Evolutionary conservation across 768 basidiomycete species (phyloP).

Genomic region (Suillus alpinus): DNA sequence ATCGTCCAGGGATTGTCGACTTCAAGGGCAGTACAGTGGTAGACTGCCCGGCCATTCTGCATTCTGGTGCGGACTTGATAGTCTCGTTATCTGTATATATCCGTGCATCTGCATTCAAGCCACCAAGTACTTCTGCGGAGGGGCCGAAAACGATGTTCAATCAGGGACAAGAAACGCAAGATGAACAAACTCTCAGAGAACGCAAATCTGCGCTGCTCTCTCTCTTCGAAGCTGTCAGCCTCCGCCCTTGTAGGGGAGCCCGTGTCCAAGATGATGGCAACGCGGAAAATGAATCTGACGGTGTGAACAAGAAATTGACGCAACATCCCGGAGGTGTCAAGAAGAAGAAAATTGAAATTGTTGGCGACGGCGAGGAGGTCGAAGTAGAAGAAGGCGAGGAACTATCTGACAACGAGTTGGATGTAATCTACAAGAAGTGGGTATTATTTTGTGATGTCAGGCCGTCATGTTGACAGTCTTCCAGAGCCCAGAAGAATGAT

Average conservation of each 20-base stretch:
- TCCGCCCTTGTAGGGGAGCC: constrained; percentile 60
- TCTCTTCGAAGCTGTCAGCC: constrained; percentile 69
- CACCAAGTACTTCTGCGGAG: constrained; percentile 32
- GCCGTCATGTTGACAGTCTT: constrained; percentile 8
- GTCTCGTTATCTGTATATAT: constrained; percentile 75
- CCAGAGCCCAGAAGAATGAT: constrained; percentile 84
- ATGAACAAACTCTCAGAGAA: constrained; percentile 76
- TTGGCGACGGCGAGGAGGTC: constrained; percentile 78
- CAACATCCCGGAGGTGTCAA: constrained; percentile 34
- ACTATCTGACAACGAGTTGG: constrained; percentile 75
- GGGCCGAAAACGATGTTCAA: constrained; percentile 48
- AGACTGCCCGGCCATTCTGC: constrained; percentile 70
- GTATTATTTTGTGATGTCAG: not conserved
- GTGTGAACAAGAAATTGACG: constrained; percentile 39
- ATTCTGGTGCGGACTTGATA: constrained; percentile 75
- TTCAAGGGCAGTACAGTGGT: constrained; percentile 70
- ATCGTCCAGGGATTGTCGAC: constrained; percentile 53
- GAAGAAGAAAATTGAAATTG: constrained; percentile 59
- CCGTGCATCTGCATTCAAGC: constrained; percentile 63
- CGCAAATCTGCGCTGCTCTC: constrained; percentile 72
- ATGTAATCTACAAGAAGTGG: constrained; percentile 82
- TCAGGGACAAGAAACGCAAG: constrained; percentile 76
- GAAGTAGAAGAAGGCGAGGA: constrained; percentile 85
- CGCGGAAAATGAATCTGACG: constrained; percentile 34
- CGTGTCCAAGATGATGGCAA: constrained; percentile 28